Evolutionary conservation across 176 grass and related monocot species (phyloP).

Genomic region (Hordeum vulgare): MorexV3_pseudomolecules_assembly NC_058522.1:512687533-512688032

Average conservation of each 20-base stretch:
- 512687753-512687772: neutral
- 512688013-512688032: constrained; percentile 90
- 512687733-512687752: neutral
- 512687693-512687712: too few relatives aligned
- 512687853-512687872: neutral
- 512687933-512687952: neutral
- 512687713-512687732: neutral
- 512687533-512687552: too few relatives aligned
- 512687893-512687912: neutral
- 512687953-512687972: constrained; percentile 56
- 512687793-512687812: neutral
- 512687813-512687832: neutral
- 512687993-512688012: constrained; percentile 99
- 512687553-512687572: too few relatives aligned
- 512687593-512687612: too few relatives aligned
- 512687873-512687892: neutral
- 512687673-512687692: too few relatives aligned
- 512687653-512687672: too few relatives aligned
- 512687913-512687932: neutral
- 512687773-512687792: neutral
- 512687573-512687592: too few relatives aligned
- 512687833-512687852: neutral
- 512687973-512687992: constrained; percentile 75
- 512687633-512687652: too few relatives aligned
- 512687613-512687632: too few relatives aligned